These are phyloP conservation scores for Skeletonema tropicum DNA, from an alignment of 108 stramenopile genomes.

Conservation along the genomic window DNA sequence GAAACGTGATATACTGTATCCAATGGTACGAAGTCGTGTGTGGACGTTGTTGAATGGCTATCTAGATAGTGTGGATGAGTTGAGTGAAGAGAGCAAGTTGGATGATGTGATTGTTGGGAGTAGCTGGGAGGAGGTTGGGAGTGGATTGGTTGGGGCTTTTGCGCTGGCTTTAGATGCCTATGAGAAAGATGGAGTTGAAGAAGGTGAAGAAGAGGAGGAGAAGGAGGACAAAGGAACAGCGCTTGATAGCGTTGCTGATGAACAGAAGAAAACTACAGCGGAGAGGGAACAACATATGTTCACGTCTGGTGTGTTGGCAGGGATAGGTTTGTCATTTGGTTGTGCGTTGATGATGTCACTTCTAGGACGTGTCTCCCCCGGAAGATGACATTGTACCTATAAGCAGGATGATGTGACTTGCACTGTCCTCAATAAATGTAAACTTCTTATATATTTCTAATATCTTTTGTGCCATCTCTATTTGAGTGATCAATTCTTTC, in stretches of 20 bases:
- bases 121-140: conserved; percentile 29
- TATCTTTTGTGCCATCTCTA: too few relatives aligned
- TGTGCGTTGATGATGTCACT: conserved; percentile 8
- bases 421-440: too few relatives aligned
- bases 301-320: conserved; percentile 15
- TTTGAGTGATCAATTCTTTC: too few relatives aligned
- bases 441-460: too few relatives aligned
- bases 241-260: too few relatives aligned
- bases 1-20: conserved; percentile 74
- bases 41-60: conserved; percentile 89
- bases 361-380: background rate
- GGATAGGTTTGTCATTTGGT: conserved; percentile 21
- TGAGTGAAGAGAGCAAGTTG: conserved; percentile 21
- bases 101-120: conserved; percentile 35
- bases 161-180: conserved; percentile 32
- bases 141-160: conserved; percentile 44
- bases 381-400: background rate
- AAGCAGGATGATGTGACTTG: background rate
- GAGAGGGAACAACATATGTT: conserved; percentile 1
- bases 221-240: too few relatives aligned
- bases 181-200: background rate
- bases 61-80: conserved; percentile 61
- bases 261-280: background rate
- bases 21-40: conserved; percentile 66
- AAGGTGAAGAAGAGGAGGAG: background rate